Base-by-base conservation (phyloP, 2,329 filamentous ascomycete species). In the Aspergillus carbonarius region DNA sequence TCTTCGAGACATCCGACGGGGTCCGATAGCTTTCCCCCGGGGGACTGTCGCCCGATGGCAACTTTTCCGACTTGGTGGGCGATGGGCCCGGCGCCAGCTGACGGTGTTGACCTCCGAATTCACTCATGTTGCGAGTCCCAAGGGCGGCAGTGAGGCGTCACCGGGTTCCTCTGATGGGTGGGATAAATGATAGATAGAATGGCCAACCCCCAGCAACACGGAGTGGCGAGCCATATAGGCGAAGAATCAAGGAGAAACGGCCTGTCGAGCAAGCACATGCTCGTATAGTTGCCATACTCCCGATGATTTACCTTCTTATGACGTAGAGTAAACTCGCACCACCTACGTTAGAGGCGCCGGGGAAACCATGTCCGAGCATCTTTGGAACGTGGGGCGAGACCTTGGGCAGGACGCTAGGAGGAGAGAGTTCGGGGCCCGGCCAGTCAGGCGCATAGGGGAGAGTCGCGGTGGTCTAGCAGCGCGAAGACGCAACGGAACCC, bases 1-100 rank as follows among this genome's bases (percentile, higher is more conserved):
- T 76, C 61, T 76, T 76, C 66, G 70, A 69, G 0, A 61, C 40
- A 5, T 57, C 62, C 57, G 25, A 55, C 27, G 27, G 37, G 20
- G 20, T 32, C 12, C 57, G 55, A 35, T 55, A 55, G n/a, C 60
- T 57, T 25, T 54, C 55, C 10, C 53, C 54, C 12, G 58, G 52
- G 23, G 61, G 37, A 40, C 57, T 60, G 13, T 64, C 61, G 1
- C 51, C 53, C 23, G 35, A 18, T 18, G 39, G 39, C 7, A 39
- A 46, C 32, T 37, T 47, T 27, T 61, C 59, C 1, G 56, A 42
- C 40, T 55, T 56, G 4, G 62, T 60, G 6, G 66, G 64, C 8
- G 66, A 71, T 2, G 68, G 66, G 0, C 66, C 68, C 1, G 68
- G 67, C 13, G 64, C 63, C 46, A 72, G 58, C 9, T 62, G 61